A percentile compares a stretch with the other conserved stretches of the same genome.
These are phyloP conservation scores for Infundibulicybe gibba DNA, from an alignment of 768 basidiomycete species.

Conservation along the genomic window DNA sequence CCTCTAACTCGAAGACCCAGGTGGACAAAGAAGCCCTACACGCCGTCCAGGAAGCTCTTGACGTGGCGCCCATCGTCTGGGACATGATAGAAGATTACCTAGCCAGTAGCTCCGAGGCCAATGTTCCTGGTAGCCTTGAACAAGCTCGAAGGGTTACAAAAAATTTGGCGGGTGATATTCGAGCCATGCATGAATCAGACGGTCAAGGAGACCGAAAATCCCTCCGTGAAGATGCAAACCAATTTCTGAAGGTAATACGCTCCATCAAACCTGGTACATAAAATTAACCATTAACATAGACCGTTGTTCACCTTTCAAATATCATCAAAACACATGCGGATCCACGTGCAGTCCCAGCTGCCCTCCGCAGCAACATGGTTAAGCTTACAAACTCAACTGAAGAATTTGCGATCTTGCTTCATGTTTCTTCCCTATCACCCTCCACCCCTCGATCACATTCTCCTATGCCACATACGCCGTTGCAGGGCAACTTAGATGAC, in stretches of 20 bases:
- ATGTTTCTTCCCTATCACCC: conserved; percentile 79
- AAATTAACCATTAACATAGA: conserved; percentile 31
- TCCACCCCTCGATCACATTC: conserved; percentile 55
- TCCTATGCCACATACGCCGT: conserved; percentile 43
- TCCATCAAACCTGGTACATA: background rate
- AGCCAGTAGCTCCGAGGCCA: conserved; percentile 38
- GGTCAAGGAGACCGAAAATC: conserved; percentile 51
- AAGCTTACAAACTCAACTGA: conserved; percentile 81
- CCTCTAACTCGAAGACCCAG: conserved; percentile 53
- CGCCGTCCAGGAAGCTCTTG: conserved; percentile 74
- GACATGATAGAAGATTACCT: conserved; percentile 72
- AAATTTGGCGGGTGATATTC: conserved; percentile 56
- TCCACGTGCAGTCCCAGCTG: conserved; percentile 48
- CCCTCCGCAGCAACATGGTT: conserved; percentile 67
- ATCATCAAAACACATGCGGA: conserved; percentile 63
- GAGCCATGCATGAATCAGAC: conserved; percentile 54
- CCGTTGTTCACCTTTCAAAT: conserved; percentile 74
- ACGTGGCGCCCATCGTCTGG: conserved; percentile 82
- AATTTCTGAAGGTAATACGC: conserved; percentile 73
- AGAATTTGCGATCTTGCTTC: conserved; percentile 82
- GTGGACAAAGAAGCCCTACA: conserved; percentile 79
- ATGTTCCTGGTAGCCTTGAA: conserved; percentile 51
- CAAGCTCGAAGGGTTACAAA: conserved; percentile 64
- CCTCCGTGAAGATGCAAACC: conserved; percentile 73
- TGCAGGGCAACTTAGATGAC: conserved; percentile 32